A percentile compares a stretch with the other conserved stretches of the same genome.
These are phyloP conservation scores for Gonapodya prolifera DNA, from an alignment of 192 early-diverging fungal genomes.

Conservation along the genomic window DNA sequence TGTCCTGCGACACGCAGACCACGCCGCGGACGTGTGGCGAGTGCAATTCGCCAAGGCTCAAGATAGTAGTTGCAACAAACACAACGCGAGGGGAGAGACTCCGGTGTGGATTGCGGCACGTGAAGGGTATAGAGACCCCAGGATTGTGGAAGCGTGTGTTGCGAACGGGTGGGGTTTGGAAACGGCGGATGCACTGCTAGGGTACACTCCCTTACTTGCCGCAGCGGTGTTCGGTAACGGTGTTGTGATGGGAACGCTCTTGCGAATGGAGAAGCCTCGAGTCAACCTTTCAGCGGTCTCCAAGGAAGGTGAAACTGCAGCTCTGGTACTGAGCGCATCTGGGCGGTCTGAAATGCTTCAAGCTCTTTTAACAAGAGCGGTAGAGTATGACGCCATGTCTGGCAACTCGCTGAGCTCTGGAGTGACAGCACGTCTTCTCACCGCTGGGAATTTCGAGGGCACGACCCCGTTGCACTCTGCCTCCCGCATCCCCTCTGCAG, in stretches of 20 bases:
- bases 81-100: background rate
- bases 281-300: background rate
- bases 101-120: background rate
- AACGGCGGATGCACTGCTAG: background rate
- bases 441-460: background rate
- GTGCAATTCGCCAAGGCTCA: background rate
- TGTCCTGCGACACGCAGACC: background rate
- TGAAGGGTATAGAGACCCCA: background rate
- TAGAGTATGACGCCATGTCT: background rate
- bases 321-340: background rate
- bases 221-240: background rate
- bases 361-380: background rate
- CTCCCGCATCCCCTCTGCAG: background rate
- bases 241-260: background rate
- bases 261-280: background rate
- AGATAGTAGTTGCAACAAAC: background rate
- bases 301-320: background rate
- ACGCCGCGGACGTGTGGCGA: background rate
- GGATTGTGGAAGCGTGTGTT: background rate
- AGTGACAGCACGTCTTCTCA: background rate
- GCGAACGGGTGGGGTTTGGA: conserved; percentile 1
- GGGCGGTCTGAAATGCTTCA: background rate
- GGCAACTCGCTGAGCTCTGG: background rate
- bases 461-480: background rate
- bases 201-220: background rate